Base-by-base conservation (phyloP, 805 yeast species). In the Ogataea nitratoaversa region DNA sequence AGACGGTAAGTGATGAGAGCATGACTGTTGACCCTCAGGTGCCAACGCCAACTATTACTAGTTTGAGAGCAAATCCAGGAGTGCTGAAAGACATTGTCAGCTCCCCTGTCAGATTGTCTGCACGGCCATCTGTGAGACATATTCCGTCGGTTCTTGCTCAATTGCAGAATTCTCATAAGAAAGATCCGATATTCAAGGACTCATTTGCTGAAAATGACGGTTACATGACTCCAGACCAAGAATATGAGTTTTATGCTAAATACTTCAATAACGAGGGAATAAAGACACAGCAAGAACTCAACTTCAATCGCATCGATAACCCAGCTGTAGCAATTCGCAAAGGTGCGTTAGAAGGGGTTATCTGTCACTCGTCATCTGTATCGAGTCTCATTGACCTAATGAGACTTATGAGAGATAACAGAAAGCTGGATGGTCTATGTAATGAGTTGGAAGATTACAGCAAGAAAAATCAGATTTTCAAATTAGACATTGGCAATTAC, bases 161-260 rank as follows among this genome's bases (percentile, higher is more conserved):
- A 22, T 29, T 34, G 11, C 19, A 19, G 30, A 36, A 37, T 4
- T n/a, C 46, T 1, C 34, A 33, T 17, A 16, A 29, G 13, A 37
- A 38, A 5, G 65, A 62, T 24, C 44, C 43, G 4, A 24, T 57
- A 0, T 60, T 46, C 41, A 36, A 51, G 12, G 49, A 44, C 36
- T 19, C 34, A 8, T 63, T 65, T 41, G 40, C 41, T 9, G 43
- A 49, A 0, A 42, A 46, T 5, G 74, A 65, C 14, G 79, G 78
- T 0, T 56, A 65, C n/a, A 59, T 74, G 35, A 56, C 60, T 2
- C 54, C 65, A 3, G 56, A 58, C 7, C 64, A 73, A 36, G 60
- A 60, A 37, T 48, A 56, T 32, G 71, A 69, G 23, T 63, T 74
- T 18, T 71, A 68, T 50, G 60, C 71, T 24, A 59, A 48, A 18